Base-by-base conservation (phyloP, 306 rosid species). In the Ormosia semicastrata region DNA sequence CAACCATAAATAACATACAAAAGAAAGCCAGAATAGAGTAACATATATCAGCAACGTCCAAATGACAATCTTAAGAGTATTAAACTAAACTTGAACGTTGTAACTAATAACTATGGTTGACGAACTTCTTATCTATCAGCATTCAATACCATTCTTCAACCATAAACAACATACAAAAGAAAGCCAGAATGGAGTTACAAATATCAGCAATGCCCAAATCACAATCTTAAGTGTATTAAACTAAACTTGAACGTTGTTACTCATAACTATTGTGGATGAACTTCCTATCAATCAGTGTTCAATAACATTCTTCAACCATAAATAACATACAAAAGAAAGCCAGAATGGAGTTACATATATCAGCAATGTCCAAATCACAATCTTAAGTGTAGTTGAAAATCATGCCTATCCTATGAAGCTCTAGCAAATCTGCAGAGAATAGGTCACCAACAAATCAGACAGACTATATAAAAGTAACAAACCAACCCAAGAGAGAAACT, bases 401-500 rank as follows among this genome's bases (percentile, higher is more conserved):
- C 15, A 24, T 39, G 54, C 43, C n/a, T 56, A 10, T 24, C 18
- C 34, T 17, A 75, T 46, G 33, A 74, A 39, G n/a, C 76, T 66
- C 3, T 37, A 9, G 50, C 18, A 64, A 70, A 18, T 63, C 33
- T 4, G 43, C 59, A 62, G 41, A 66, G 2, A 39, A 46, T 63
- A 37, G 53, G 78, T 71, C 37, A 39, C 29, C 34, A 78, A 73
- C 65, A 57, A 75, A 69, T 64, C 39, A 33, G 40, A 30, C 8
- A 47, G n/a, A 49, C 46, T 6, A 15, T 13, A 78, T 33, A 37
- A 58, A 37, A 71, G 62, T 50, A 80, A 76, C 41, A 71, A 54
- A 54, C 57, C 6, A 79, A 79, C 62, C 54, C 15, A 56, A 77
- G 43, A 67, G 24, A 24, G 43, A 56, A 71, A 78, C 57, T 89